A percentile compares a stretch with the other conserved stretches of the same genome.
Conservation (phyloP, 192 early-diverging fungal genomes). For the Rhizophagus prolifer region DNA sequence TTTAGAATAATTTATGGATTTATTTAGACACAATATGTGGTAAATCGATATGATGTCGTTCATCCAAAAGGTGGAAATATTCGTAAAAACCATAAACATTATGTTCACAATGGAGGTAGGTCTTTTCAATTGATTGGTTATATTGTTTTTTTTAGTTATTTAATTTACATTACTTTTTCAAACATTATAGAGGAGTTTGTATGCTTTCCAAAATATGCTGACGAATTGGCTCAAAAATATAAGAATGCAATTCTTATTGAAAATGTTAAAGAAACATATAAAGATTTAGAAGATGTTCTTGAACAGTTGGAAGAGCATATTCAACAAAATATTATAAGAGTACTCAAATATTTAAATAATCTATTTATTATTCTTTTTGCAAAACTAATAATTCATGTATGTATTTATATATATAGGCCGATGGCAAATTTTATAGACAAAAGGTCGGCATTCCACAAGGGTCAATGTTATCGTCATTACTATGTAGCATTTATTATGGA, state of each 20-base stretch:
- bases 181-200: not conserved
- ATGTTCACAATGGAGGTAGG: not conserved
- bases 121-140: not conserved
- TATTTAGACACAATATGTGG: not conserved
- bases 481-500: constrained; percentile 13
- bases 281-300: not conserved
- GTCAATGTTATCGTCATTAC: constrained; percentile 5
- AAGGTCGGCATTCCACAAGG: constrained; percentile 13
- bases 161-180: not conserved
- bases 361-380: too few relatives aligned
- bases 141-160: not conserved
- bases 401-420: not conserved
- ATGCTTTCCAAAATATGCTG: not conserved
- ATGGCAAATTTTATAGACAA: constrained; percentile 8
- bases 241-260: constrained; percentile 10
- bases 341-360: not conserved
- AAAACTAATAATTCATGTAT: not conserved
- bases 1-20: not conserved
- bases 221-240: not conserved
- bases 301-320: constrained; percentile 2
- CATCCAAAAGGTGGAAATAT: not conserved
- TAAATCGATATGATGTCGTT: not conserved
- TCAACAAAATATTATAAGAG: not conserved
- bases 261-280: not conserved
- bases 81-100: not conserved